Conservation (phyloP, 768 basidiomycete species). For the Rhodosporidiobolus sp. region DNA sequence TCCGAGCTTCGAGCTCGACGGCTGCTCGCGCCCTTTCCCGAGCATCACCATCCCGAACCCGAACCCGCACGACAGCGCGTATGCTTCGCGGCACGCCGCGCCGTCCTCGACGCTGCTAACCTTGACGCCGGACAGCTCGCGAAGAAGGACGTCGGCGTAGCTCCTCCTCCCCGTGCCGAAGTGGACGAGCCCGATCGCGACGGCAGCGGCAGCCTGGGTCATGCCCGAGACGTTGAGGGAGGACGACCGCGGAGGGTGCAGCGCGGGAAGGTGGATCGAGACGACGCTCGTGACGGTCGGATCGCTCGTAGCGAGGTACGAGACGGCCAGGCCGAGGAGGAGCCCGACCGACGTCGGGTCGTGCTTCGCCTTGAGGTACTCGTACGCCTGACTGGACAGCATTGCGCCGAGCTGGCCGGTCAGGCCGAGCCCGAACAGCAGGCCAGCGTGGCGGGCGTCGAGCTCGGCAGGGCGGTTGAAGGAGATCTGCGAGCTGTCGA, state of each 20-base stretch:
- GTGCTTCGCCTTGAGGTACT: constrained; percentile 91
- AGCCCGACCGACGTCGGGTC: constrained; percentile 92
- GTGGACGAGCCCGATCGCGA: constrained; percentile 84
- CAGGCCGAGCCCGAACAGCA: constrained; percentile 85
- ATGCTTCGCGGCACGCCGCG: constrained; percentile 86
- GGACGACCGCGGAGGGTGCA: constrained; percentile 79
- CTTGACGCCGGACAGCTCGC: constrained; percentile 73
- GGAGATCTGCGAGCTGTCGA: constrained; percentile 89
- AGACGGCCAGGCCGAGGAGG: constrained; percentile 86
- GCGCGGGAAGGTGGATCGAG: constrained; percentile 86
- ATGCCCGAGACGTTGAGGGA: constrained; percentile 86
- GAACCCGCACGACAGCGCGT: constrained; percentile 80
- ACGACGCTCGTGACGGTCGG: constrained; percentile 84
- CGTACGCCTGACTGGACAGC: constrained; percentile 80
- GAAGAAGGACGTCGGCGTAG: constrained; percentile 88
- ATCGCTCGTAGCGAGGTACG: constrained; percentile 80
- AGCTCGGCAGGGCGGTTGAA: constrained; percentile 91
- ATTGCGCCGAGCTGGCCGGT: constrained; percentile 85
- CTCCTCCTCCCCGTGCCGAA: constrained; percentile 79
- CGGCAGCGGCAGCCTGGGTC: constrained; percentile 82
- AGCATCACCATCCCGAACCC: constrained; percentile 97
- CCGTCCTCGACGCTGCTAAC: constrained; percentile 77
- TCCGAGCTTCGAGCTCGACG: constrained; percentile 57
- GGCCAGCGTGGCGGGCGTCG: constrained; percentile 92
- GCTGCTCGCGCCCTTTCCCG: constrained; percentile 66